These are phyloP conservation scores for Starmera pachycereana DNA, from an alignment of 805 yeast genomes.

Conservation along the genomic window DNA sequence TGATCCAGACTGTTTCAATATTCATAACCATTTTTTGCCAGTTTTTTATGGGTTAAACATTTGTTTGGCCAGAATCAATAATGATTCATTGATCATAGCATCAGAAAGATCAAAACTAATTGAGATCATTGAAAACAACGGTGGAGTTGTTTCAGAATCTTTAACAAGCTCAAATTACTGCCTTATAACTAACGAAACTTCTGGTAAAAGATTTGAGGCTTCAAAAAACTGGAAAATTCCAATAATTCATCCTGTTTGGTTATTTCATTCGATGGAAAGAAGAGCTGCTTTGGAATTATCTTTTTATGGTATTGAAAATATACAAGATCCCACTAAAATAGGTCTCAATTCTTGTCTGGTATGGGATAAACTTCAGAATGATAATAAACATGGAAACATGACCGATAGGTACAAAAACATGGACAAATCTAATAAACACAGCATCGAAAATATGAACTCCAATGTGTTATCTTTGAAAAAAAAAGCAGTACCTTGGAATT, in stretches of 20 bases:
- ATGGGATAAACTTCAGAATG: slow-evolving; percentile 14
- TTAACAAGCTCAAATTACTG: slow-evolving; percentile 33
- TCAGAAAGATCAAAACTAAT: slow-evolving; percentile 23
- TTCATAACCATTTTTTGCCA: slow-evolving; percentile 23
- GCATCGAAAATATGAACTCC: background rate
- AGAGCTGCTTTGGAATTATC: slow-evolving; percentile 25
- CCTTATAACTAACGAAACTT: slow-evolving; percentile 38
- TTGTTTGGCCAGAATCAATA: slow-evolving; percentile 26
- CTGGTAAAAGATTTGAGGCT: slow-evolving; percentile 42
- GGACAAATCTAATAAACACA: background rate
- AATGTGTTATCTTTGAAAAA: slow-evolving; percentile 1
- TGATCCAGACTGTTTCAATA: slow-evolving; percentile 12
- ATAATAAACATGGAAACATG: slow-evolving; percentile 9
- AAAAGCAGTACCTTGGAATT: slow-evolving; percentile 27
- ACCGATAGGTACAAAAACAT: slow-evolving; percentile 7
- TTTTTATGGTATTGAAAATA: slow-evolving; percentile 19
- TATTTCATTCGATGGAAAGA: slow-evolving; percentile 26
- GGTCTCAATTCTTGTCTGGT: slow-evolving; percentile 22
- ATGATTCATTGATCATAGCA: slow-evolving; percentile 13
- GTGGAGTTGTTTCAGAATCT: slow-evolving; percentile 43
- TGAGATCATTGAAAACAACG: slow-evolving; percentile 28
- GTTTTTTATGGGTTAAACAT: slow-evolving; percentile 33
- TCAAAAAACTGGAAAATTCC: slow-evolving; percentile 32
- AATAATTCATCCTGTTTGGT: slow-evolving; percentile 32
- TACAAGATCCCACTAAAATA: slow-evolving; percentile 9